phyloP scores from a whole-genome alignment of 164 flowering plant genomes.

The Macadamia tetraphylla region DNA sequence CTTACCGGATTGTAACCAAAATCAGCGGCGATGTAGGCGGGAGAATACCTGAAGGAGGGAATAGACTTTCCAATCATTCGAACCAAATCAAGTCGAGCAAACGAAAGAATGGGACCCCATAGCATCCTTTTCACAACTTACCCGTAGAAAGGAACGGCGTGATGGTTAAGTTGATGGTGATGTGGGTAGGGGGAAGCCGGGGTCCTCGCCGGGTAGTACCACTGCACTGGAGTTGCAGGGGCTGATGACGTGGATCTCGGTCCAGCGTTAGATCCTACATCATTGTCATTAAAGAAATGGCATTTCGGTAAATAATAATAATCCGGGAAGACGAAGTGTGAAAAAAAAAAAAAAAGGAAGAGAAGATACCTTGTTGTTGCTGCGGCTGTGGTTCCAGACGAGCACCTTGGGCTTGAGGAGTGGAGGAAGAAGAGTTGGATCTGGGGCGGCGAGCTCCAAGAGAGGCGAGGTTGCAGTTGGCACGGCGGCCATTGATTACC shows the following conservation, averaged over 20 bases:
- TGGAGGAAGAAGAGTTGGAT: background rate
- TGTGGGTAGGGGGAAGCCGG: slow-evolving; percentile 43
- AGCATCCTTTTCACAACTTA: slow-evolving; percentile 8
- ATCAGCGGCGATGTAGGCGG: slow-evolving; percentile 55
- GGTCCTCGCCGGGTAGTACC: slow-evolving; percentile 70
- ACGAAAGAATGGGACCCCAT: no score
- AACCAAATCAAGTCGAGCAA: no score
- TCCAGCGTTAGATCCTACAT: slow-evolving; percentile 40
- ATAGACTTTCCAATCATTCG: background rate
- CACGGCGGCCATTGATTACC: slow-evolving; percentile 82
- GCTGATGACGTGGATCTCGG: slow-evolving; percentile 39
- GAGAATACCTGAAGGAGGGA: slow-evolving; percentile 46
- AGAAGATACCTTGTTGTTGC: background rate
- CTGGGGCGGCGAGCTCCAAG: slow-evolving; percentile 81
- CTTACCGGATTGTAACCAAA: slow-evolving; percentile 63
- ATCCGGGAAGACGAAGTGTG: background rate
- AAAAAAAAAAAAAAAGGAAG: background rate
- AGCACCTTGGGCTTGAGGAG: no score
- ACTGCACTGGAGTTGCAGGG: slow-evolving; percentile 50
- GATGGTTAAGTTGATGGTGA: slow-evolving; percentile 60
- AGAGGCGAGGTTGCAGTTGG: slow-evolving; percentile 91
- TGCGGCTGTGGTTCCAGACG: no score
- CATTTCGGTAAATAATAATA: no score
- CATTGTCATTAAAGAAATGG: no score
- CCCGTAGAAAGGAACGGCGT: slow-evolving; percentile 73